These are phyloP conservation scores for Tylopilus intermedius DNA, from an alignment of 768 basidiomycete species.

Conservation along the genomic window DNA sequence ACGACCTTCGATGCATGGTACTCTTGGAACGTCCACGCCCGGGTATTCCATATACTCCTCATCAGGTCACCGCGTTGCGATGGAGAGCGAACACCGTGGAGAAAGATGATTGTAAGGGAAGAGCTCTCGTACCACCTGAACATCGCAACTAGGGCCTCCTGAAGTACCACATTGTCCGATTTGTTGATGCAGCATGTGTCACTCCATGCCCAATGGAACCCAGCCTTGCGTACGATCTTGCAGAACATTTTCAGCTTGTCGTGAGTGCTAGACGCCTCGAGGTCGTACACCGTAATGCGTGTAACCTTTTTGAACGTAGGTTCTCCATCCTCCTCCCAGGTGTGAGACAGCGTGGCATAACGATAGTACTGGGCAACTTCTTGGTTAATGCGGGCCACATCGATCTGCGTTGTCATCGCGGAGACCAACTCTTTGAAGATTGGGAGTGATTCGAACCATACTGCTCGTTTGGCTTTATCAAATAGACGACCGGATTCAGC, in stretches of 20 bases:
- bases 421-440: not conserved
- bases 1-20: constrained; percentile 5
- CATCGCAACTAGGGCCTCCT: constrained; percentile 6
- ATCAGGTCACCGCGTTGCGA: not conserved
- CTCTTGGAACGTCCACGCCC: not conserved
- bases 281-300: not conserved
- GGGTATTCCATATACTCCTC: not conserved
- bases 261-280: not conserved
- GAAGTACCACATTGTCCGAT: not conserved
- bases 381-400: not conserved
- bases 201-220: not conserved
- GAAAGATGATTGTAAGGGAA: not conserved
- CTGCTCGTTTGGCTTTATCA: not conserved
- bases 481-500: not conserved
- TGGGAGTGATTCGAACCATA: not conserved
- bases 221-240: not conserved
- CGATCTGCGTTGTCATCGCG: not conserved
- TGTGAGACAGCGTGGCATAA: not conserved
- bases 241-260: not conserved
- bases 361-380: not conserved
- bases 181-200: not conserved
- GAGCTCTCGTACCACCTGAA: constrained; percentile 11
- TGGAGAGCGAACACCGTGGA: not conserved
- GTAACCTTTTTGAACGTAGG: not conserved
- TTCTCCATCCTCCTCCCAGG: not conserved